phyloP scores from a whole-genome alignment of 768 basidiomycete genomes.

The Leccinum barrowsii region DNA sequence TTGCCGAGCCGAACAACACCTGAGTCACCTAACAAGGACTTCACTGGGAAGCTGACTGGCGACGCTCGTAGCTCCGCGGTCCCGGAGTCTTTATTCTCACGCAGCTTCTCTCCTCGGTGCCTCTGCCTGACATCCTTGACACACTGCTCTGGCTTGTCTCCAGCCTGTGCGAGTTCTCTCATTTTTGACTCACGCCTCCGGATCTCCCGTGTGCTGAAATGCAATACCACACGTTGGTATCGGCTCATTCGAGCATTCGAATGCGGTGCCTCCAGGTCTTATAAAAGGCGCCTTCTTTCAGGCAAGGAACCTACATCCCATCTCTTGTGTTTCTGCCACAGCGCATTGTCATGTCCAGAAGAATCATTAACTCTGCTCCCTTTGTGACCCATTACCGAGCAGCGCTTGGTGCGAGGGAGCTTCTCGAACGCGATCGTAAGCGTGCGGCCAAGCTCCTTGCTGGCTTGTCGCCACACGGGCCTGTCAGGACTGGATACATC shows the following conservation, averaged over 20 bases:
- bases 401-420: constrained; percentile 40
- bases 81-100: not conserved
- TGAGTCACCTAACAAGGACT: not conserved
- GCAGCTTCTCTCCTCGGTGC: not conserved
- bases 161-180: not conserved
- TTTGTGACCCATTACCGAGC: constrained; percentile 43
- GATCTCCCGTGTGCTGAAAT: not conserved
- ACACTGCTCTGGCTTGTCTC: not conserved
- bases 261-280: constrained; percentile 7
- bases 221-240: not conserved
- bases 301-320: not conserved
- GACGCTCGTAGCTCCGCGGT: not conserved
- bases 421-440: constrained; percentile 50
- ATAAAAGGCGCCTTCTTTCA: constrained; percentile 13
- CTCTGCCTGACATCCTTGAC: not conserved
- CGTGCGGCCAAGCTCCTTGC: constrained; percentile 55
- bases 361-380: constrained; percentile 36
- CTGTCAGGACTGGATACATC: constrained; percentile 28
- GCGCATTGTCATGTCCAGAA: constrained; percentile 33
- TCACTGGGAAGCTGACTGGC: not conserved
- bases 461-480: constrained; percentile 54
- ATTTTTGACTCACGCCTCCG: not conserved
- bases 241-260: not conserved
- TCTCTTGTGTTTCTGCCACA: not conserved
- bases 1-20: not conserved